Base-by-base conservation (phyloP, 768 basidiomycete species). In the Suillus subaureus region DNA sequence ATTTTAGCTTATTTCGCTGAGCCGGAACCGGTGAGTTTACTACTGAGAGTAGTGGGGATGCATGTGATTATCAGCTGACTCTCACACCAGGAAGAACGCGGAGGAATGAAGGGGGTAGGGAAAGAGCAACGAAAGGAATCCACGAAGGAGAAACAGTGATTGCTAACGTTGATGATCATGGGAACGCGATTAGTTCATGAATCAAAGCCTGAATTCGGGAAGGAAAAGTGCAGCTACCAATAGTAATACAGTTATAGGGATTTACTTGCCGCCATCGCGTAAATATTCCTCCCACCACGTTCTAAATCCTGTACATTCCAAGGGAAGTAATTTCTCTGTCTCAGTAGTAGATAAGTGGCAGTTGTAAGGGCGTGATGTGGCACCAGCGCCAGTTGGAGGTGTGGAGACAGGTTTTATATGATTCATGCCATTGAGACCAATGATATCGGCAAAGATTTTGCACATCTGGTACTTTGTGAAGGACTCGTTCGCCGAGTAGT, bases 381-480 rank as follows among this genome's bases (percentile, higher is more conserved):
- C 91, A 5, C 85, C 90, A 11, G 72, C 77, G 33, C 85, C 87
- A 13, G 81, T 84, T 0, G 92, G 91, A 11, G 88, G 81, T 21
- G 90, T 84, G 1, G 85, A 82, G 58, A 95, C 90, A 0, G 93
- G 85, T 35, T 87, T 80, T 71, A 97, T 89, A 73, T 98, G 94
- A 2, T 69, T 74, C 71, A 93, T 91, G 28, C 1, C 2, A 13
- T 92, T 84, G 0, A 94, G 78, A 6, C 82, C 79, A 39, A 97
- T 85, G 61, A 93, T 83, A 21, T 82, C 83, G 11, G 91, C 87
- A 69, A 95, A 92, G 43, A 91, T 80, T 35, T 92, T 80, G 73
- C 93, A 94, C 69, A 98, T 97, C 70, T 92, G 91, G 78, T 96
- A 97, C 79, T 99, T 99, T 11, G 96, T 97, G 74, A 90, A 88